phyloP scores from a whole-genome alignment of 2,329 filamentous ascomycete genomes.

The Nemania sp. region DNA sequence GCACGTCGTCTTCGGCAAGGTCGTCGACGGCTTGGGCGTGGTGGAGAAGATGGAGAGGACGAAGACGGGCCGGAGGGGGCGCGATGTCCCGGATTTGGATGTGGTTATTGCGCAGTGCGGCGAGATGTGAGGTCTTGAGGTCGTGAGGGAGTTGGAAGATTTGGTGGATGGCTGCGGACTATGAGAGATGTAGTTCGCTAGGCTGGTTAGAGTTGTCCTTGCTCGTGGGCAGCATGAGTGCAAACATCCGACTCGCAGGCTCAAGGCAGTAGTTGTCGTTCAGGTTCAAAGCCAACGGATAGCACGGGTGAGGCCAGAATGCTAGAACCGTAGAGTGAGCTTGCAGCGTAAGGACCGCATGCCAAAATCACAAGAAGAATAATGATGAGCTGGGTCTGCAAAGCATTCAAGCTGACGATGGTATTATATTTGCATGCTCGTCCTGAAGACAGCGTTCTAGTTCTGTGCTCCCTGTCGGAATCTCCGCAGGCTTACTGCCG shows the following conservation, averaged over 20 bases:
- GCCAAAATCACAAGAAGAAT: background rate
- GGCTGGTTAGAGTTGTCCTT: background rate
- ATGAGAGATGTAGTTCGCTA: too few relatives aligned
- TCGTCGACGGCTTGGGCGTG: constrained; percentile 86
- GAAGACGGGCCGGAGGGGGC: constrained; percentile 71
- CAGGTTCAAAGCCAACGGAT: background rate
- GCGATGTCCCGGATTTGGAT: constrained; percentile 84
- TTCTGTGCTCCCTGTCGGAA: background rate
- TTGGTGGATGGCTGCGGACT: background rate
- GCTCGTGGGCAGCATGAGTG: background rate
- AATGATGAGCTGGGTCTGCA: background rate
- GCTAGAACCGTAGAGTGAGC: background rate
- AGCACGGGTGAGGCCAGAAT: background rate
- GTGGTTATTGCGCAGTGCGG: constrained; percentile 85
- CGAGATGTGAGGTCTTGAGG: constrained; percentile 69
- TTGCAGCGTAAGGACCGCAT: background rate
- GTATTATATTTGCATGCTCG: constrained; percentile 12
- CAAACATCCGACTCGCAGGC: background rate
- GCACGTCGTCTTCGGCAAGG: constrained; percentile 93
- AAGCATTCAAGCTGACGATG: constrained; percentile 8
- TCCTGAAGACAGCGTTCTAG: too few relatives aligned
- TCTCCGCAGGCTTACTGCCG: background rate
- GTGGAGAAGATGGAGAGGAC: constrained; percentile 92
- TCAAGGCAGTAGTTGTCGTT: background rate
- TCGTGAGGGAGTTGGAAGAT: background rate